A percentile compares a stretch with the other conserved stretches of the same genome.
Conservation (phyloP, 2,329 filamentous ascomycete species). For the Clonostachys rosea region DNA sequence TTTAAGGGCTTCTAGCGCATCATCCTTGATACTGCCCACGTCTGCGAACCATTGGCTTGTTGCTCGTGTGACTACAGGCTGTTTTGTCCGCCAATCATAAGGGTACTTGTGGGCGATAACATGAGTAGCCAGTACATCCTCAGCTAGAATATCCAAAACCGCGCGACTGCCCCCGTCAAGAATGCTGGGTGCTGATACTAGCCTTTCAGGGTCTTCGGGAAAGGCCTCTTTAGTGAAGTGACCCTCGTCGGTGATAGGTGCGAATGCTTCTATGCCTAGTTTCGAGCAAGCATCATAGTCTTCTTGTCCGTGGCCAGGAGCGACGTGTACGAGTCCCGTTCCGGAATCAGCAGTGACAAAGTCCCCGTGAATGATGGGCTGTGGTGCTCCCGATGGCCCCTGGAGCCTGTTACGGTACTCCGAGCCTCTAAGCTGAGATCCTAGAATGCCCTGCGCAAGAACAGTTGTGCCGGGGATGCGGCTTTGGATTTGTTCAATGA, state of each 20-base stretch:
- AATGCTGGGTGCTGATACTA: slow-evolving; percentile 67
- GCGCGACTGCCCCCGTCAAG: slow-evolving; percentile 63
- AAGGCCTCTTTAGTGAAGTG: slow-evolving; percentile 77
- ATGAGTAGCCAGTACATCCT: slow-evolving; percentile 64
- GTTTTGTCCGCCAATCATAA: slow-evolving; percentile 95
- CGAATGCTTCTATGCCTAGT: slow-evolving; percentile 68
- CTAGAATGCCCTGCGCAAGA: slow-evolving; percentile 52
- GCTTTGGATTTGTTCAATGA: slow-evolving; percentile 55
- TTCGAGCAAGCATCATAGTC: slow-evolving; percentile 81
- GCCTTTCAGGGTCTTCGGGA: slow-evolving; percentile 58
- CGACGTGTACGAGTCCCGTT: slow-evolving; percentile 89
- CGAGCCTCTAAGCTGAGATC: slow-evolving; percentile 60
- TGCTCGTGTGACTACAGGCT: slow-evolving; percentile 83
- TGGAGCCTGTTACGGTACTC: slow-evolving; percentile 70
- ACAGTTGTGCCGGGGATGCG: slow-evolving; percentile 47
- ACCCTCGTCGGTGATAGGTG: slow-evolving; percentile 80
- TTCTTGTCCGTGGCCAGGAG: slow-evolving; percentile 93
- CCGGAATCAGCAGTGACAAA: slow-evolving; percentile 91
- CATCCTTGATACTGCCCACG: slow-evolving; percentile 74
- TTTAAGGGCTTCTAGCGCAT: slow-evolving; percentile 65
- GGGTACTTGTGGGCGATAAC: slow-evolving; percentile 88
- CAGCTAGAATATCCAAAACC: slow-evolving; percentile 65
- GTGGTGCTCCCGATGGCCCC: slow-evolving; percentile 46
- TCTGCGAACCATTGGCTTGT: slow-evolving; percentile 99
- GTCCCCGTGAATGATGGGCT: slow-evolving; percentile 75